These are phyloP conservation scores for Vitis labrusca DNA, from an alignment of 164 flowering plant species.

Conservation along the genomic window DNA sequence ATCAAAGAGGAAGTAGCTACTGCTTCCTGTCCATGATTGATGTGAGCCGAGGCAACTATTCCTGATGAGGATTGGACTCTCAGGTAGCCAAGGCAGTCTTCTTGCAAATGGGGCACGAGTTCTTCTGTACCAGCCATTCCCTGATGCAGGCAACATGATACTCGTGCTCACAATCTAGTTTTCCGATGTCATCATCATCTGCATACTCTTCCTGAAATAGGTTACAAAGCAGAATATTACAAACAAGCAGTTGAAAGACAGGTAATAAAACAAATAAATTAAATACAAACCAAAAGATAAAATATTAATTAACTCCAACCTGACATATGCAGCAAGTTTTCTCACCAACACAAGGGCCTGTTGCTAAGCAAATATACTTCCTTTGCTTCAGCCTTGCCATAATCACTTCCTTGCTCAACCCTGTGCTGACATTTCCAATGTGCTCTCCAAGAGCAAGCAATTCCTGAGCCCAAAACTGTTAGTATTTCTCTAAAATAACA, in stretches of 20 bases:
- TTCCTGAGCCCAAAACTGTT: background rate
- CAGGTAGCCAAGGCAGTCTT: too few species aligned
- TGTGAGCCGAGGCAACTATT: too few species aligned
- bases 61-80: too few species aligned
- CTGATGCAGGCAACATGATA: background rate
- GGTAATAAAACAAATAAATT: background rate
- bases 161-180: conserved; percentile 16
- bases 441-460: conserved; percentile 11
- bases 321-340: conserved; percentile 25
- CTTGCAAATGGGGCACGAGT: too few species aligned
- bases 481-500: background rate
- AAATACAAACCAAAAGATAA: background rate
- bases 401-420: conserved; percentile 10
- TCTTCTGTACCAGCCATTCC: too few species aligned
- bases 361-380: background rate
- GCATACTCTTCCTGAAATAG: conserved; percentile 14
- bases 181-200: conserved; percentile 11
- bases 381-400: conserved; percentile 1
- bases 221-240: background rate
- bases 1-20: too few species aligned
- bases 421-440: background rate
- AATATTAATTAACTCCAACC: conserved; percentile 4
- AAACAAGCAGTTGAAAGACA: too few species aligned
- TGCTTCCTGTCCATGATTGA: too few species aligned
- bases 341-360: background rate